phyloP scores from a whole-genome alignment of 2,329 filamentous ascomycete genomes.

The Tolypocladium tropicale region DNA sequence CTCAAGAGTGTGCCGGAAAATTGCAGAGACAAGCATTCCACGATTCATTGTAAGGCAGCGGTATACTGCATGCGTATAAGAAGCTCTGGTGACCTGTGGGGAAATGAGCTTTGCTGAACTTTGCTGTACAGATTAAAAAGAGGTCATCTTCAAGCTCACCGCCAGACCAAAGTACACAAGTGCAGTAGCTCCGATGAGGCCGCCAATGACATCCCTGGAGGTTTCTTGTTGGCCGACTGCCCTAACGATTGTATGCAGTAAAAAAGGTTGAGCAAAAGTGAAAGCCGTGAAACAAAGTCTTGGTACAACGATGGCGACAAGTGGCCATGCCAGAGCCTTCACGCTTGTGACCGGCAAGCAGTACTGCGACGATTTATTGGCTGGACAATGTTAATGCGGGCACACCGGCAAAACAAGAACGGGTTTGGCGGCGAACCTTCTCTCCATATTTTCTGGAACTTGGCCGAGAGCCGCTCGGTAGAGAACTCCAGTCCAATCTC shows the following conservation, averaged over 20 bases:
- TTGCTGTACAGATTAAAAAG: background rate
- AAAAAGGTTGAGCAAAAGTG: conserved; percentile 27
- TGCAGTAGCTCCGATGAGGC: conserved; percentile 26
- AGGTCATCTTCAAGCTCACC: conserved; percentile 9
- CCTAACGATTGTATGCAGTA: conserved; percentile 20
- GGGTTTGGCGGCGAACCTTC: background rate
- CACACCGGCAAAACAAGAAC: background rate
- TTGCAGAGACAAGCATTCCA: conserved; percentile 26
- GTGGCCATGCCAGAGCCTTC: conserved; percentile 4
- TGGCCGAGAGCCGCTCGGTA: conserved; percentile 1
- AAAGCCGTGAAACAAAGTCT: conserved; percentile 20
- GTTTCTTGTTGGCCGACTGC: conserved; percentile 13
- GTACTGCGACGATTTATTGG: conserved; percentile 1
- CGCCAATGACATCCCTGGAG: conserved; percentile 13
- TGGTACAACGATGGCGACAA: conserved; percentile 14
- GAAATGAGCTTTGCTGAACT: background rate
- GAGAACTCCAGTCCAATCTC: conserved; percentile 9
- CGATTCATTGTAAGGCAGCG: conserved; percentile 20
- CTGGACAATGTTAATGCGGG: background rate
- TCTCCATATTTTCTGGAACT: background rate
- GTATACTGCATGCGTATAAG: conserved; percentile 20
- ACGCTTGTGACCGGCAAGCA: conserved; percentile 5
- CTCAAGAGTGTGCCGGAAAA: conserved; percentile 33
- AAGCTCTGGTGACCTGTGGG: conserved; percentile 8
- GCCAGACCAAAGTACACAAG: conserved; percentile 30